Conservation (phyloP, 306 rosid species). For the Adenanthera pavonina region DNA sequence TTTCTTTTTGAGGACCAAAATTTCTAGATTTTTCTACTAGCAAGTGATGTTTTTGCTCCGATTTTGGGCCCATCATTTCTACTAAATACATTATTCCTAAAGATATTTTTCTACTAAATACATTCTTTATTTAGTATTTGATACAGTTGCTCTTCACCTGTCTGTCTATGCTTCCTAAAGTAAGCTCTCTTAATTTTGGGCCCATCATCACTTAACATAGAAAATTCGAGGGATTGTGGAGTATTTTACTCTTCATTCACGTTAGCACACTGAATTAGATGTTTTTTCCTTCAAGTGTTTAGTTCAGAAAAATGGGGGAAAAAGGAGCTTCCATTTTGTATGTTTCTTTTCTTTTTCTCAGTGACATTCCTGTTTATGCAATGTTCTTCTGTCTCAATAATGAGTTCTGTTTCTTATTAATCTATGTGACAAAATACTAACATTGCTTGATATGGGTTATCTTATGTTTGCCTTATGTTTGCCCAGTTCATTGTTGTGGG, state of each 20-base stretch:
- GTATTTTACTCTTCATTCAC: background rate
- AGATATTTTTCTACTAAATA: background rate
- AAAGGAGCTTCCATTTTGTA: background rate
- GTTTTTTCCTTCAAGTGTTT: background rate
- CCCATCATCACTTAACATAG: background rate
- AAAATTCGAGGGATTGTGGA: background rate
- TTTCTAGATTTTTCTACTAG: slow-evolving; percentile 16
- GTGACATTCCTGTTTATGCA: background rate
- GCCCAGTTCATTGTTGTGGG: slow-evolving; percentile 88
- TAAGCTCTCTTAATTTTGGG: background rate
- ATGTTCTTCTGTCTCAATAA: slow-evolving; percentile 28
- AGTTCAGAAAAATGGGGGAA: background rate
- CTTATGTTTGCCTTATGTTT: slow-evolving; percentile 42
- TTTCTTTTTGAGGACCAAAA: slow-evolving; percentile 14
- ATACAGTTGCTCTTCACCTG: background rate
- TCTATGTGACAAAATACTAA: slow-evolving; percentile 1
- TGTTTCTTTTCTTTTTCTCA: background rate
- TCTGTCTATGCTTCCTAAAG: background rate
- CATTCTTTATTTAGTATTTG: background rate
- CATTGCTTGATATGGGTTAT: background rate
- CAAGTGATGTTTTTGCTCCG: background rate
- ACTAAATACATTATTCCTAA: too few relatives aligned
- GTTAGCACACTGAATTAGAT: background rate
- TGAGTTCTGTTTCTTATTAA: slow-evolving; percentile 16
- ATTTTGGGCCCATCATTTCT: background rate